Conservation (phyloP, 371 early-diverging fungal genomes). For the Coemansia sp. region DNA sequence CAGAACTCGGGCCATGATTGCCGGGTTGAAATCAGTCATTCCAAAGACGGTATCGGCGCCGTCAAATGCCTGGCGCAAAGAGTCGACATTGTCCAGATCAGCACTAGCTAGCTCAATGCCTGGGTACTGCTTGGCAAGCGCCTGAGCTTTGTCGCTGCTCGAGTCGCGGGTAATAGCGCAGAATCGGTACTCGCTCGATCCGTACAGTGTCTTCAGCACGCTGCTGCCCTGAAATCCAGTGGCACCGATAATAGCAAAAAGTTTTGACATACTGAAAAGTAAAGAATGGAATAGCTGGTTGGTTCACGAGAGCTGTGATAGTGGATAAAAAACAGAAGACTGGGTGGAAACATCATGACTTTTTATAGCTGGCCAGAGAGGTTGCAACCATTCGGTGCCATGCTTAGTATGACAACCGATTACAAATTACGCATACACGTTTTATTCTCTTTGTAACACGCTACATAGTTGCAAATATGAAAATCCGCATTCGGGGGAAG, state of each 20-base stretch:
- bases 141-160: constrained; percentile 2
- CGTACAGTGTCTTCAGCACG: constrained; percentile 23
- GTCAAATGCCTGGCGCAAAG: constrained; percentile 16
- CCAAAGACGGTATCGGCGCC: constrained; percentile 35
- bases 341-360: too few relatives aligned
- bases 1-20: background rate
- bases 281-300: too few relatives aligned
- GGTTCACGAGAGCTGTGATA: too few relatives aligned
- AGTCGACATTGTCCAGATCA: constrained; percentile 17
- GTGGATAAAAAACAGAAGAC: too few relatives aligned
- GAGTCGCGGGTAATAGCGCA: constrained; percentile 24
- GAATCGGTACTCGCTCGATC: constrained; percentile 20
- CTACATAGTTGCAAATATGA: too few relatives aligned
- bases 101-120: constrained; percentile 21
- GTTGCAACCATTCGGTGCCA: too few relatives aligned
- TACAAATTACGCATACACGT: too few relatives aligned
- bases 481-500: too few relatives aligned
- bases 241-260: constrained; percentile 30
- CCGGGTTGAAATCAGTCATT: constrained; percentile 18
- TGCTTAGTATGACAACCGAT: too few relatives aligned
- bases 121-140: constrained; percentile 18
- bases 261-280: constrained; percentile 5
- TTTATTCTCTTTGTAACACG: too few relatives aligned
- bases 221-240: constrained; percentile 38
- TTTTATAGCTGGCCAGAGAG: too few relatives aligned